phyloP scores from a whole-genome alignment of 1,284 basidiomycete species.

The Puccinia triticina region DNA sequence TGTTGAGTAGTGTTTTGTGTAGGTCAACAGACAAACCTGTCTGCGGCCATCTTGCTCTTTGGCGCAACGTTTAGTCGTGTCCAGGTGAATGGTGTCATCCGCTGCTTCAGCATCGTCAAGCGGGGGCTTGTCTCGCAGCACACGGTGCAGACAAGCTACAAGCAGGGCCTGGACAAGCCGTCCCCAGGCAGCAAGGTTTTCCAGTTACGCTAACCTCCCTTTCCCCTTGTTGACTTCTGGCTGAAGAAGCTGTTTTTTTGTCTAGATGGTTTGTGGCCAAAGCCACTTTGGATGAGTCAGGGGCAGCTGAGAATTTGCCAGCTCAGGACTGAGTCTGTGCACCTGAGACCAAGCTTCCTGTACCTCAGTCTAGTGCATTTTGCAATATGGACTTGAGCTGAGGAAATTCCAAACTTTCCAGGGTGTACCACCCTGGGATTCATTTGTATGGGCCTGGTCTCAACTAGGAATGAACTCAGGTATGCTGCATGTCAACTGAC shows the following conservation, averaged over 20 bases:
- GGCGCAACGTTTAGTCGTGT: constrained; percentile 42
- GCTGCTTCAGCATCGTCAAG: constrained; percentile 42
- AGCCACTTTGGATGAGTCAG: constrained; percentile 46
- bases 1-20: background rate
- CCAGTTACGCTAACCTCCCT: background rate
- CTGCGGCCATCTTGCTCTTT: constrained; percentile 48
- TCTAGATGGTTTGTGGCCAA: constrained; percentile 51
- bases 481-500: too few species aligned
- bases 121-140: constrained; percentile 46
- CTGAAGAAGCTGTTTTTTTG: background rate
- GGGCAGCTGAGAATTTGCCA: too few species aligned
- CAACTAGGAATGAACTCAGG: too few species aligned
- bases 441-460: too few species aligned
- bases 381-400: too few species aligned
- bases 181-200: constrained; percentile 22
- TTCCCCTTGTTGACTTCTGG: background rate
- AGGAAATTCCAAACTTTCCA: too few species aligned
- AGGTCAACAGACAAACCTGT: constrained; percentile 50
- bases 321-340: too few species aligned
- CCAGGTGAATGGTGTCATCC: constrained; percentile 48
- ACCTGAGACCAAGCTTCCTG: too few species aligned
- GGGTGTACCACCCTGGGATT: too few species aligned
- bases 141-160: constrained; percentile 24
- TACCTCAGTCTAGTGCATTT: too few species aligned
- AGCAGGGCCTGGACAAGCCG: background rate